Evolutionary conservation across 257 asterid genomes (phyloP).

Genomic region (Penstemon davidsonii): DNA sequence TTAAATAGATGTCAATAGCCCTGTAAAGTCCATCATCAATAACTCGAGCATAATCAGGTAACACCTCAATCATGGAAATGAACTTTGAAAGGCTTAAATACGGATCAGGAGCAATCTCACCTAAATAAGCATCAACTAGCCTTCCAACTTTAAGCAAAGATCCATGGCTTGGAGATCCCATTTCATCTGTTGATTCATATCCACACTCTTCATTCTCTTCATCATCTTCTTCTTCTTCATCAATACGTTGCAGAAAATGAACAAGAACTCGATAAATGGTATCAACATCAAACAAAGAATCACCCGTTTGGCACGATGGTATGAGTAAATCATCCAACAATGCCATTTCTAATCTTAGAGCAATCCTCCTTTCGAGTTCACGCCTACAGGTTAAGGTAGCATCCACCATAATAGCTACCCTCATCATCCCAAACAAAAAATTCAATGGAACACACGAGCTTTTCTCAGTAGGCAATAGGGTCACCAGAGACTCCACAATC

Average conservation of each 20-base stretch:
- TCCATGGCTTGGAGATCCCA: constrained; percentile 40
- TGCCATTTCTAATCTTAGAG: constrained; percentile 52
- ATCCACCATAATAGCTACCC: constrained; percentile 57
- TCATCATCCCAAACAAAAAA: constrained; percentile 60
- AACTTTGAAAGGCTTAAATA: constrained; percentile 75
- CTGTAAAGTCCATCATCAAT: constrained; percentile 80
- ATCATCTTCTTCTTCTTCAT: too few species aligned
- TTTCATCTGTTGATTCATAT: constrained; percentile 62
- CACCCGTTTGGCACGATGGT: constrained; percentile 30
- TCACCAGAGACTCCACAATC: too few species aligned
- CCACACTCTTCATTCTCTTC: constrained; percentile 40
- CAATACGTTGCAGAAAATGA: too few species aligned
- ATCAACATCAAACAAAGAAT: too few species aligned
- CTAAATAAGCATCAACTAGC: constrained; percentile 78
- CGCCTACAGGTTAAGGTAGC: constrained; percentile 48
- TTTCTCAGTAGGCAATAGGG: constrained; percentile 27
- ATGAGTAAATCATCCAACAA: constrained; percentile 61
- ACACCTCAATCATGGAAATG: constrained; percentile 68
- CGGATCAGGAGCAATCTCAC: constrained; percentile 82
- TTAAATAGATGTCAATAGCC: constrained; percentile 81
- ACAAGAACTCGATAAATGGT: too few species aligned
- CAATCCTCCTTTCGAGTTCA: constrained; percentile 60
- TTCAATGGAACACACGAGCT: constrained; percentile 46
- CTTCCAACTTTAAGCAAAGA: constrained; percentile 81
- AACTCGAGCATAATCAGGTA: constrained; percentile 90